Conservation (phyloP, 2,329 filamentous ascomycete genomes). For the Hymenoscyphus albidus region DNA sequence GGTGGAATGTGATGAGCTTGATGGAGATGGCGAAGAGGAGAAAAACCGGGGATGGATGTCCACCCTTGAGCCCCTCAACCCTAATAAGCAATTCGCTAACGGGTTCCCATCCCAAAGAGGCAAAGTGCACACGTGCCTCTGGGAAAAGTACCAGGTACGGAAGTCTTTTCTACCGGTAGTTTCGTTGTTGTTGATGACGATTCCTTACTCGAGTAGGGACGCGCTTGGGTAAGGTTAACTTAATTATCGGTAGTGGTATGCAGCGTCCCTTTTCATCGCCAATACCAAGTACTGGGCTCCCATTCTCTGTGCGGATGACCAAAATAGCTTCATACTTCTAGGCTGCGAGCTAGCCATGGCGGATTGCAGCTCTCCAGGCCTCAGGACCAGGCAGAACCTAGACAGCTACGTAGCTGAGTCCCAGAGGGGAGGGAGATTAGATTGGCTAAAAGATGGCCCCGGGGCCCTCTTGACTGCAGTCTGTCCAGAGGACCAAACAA, state of each 20-base stretch:
- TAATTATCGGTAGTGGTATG: no score
- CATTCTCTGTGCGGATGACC: no score
- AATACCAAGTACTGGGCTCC: neutral
- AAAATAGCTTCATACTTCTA: constrained; percentile 8
- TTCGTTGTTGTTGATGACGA: neutral
- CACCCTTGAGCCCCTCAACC: neutral
- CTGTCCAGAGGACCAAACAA: neutral
- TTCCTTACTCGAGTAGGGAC: neutral
- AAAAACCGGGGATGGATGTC: neutral
- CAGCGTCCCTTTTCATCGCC: neutral
- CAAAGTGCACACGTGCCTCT: neutral
- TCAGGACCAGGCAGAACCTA: neutral
- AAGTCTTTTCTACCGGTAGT: neutral
- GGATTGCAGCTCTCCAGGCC: neutral
- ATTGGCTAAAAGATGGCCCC: neutral
- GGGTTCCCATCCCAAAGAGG: neutral
- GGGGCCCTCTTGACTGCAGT: no score
- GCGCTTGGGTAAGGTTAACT: no score
- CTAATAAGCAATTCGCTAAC: neutral
- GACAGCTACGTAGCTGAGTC: neutral
- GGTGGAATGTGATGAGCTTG: neutral
- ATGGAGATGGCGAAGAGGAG: neutral
- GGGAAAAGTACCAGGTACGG: neutral
- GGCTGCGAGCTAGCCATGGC: neutral
- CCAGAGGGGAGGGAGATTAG: neutral